Evolutionary conservation across 345 rosid species (phyloP), one percentile per base, ranked within the genome.

Genomic region (Eucalyptus regnans): DNA sequence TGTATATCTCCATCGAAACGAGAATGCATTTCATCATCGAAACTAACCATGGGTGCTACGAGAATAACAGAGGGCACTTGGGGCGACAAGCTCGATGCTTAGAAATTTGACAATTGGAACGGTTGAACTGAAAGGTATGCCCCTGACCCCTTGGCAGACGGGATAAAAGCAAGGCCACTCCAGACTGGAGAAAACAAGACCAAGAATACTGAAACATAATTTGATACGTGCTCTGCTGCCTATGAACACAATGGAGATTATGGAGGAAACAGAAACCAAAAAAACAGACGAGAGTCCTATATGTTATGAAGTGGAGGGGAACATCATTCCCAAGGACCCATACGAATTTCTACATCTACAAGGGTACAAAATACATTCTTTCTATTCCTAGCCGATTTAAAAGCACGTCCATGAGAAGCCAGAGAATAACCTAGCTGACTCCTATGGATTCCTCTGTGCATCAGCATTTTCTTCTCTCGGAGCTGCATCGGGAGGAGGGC

Each of bases 401-500:
- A 76, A 37, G 84, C 84, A 76, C 48, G 27, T 37, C 84, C 48
- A 41, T 76, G 16, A 41, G 29, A 76, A 76, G 83, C 83, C 48
- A 76, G 48, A 76, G 48, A 41, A 76, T 20, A 76, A 76, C 29
- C 48, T 16, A 22, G 20, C 88, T 66, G 37, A 68, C 37, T 50
- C 41, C 52, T 33, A 81, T 14, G 62, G 84, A 81, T 88, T 89
- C 25, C 29, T 27, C 25, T 22, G 88, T 50, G 29, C 66, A 84
- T 90, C 88, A 64, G 50, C 60, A 89, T 90, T 87, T 37, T 86
- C 86, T 76, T 79, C 89, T 60, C 49, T 56, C 86, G 88, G 89
- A 49, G 89, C 64, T 20, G 89, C 58, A 68, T 81, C 91, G 6
- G 91, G 85, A 66, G 92, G 89, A 89, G 90, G 92, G 43, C 93